These are phyloP conservation scores for Candida sojae DNA, from an alignment of 1,139 yeast species.

Conservation along the genomic window DNA sequence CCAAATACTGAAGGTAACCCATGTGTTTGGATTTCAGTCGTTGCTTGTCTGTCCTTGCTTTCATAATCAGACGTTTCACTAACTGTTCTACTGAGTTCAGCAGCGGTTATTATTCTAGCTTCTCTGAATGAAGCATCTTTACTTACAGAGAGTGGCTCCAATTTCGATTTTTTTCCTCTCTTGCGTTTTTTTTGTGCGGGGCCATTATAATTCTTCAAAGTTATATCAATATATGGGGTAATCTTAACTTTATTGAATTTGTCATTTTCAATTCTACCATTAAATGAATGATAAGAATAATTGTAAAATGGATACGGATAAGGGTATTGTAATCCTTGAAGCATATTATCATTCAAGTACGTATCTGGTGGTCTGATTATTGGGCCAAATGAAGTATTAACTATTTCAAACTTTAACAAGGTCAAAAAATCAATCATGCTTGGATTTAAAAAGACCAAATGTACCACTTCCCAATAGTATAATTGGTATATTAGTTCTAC, in stretches of 20 bases:
- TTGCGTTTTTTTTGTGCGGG: conserved; percentile 11
- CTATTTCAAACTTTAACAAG: conserved; percentile 37
- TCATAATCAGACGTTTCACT: conserved; percentile 12
- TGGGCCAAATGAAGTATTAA: conserved; percentile 41
- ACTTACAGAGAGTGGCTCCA: neutral
- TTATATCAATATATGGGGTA: conserved; percentile 40
- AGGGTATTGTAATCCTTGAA: conserved; percentile 47
- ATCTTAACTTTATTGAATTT: conserved; percentile 32
- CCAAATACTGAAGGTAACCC: neutral
- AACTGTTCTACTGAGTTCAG: conserved; percentile 6
- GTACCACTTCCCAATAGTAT: conserved; percentile 51
- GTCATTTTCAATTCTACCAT: conserved; percentile 26
- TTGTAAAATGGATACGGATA: conserved; percentile 52
- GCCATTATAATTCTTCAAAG: conserved; percentile 22
- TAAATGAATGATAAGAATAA: conserved; percentile 44
- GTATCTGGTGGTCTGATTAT: conserved; percentile 44
- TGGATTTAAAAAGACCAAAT: conserved; percentile 36
- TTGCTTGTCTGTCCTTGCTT: conserved; percentile 8
- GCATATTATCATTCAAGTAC: conserved; percentile 36
- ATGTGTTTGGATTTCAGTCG: neutral
- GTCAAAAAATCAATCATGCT: conserved; percentile 35
- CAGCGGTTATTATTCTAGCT: neutral
- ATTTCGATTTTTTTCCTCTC: conserved; percentile 9
- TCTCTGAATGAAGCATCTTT: neutral
- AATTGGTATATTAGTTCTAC: conserved; percentile 42